Evolutionary conservation across 1,139 yeast genomes (phyloP), one percentile per base, ranked within the genome.

Genomic region (Lodderomyces metapsilosis): DNA sequence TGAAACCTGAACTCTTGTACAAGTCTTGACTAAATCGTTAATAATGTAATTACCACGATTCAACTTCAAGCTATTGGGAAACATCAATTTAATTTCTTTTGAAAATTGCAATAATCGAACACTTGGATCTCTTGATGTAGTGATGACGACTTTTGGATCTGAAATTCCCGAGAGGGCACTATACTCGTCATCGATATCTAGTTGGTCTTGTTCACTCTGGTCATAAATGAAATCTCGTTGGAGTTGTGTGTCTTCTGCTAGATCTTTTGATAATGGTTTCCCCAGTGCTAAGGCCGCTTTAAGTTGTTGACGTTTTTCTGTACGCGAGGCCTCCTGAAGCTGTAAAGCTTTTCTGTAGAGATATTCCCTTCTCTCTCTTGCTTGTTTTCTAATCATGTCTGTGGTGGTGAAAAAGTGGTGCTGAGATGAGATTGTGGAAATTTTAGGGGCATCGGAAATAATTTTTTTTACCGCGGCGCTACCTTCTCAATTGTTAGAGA

Each of bases 281-380:
- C 98, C 98, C 10, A 88, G 76, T 1, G 96, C 98, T 45, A 92
- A 71, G 0, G 98, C 95, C 10, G 88, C 86, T 51, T 88, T 84
- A 39, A 92, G 71, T 54, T 84, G 85, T 58, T 86, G 95, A 52
- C 98, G 76, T 61, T 91, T 91, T 56, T 88, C 92, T 15, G 86
- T 83, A 36, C 86, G 75, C 27, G 86, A 80, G 13, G 96, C 85
- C 51, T 92, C 98, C 61, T 94, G 96, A 28, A 91, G 76, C 58
- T 88, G 95, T 36, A 88, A 80, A 0, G 96, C 87, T 59, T 91
- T 89, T 43, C 91, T 77, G 68, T 88, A 92, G 34, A 91, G 73
- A 56, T 89, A 92, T 57, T 92, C 98, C 64, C 95, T 80, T 70
- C 98, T 79, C 62, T 91, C 97, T 68, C 98, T 82, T 15, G 97